These are phyloP conservation scores for Phytopythium helicoides DNA, from an alignment of 352 stramenopile genomes.

Conservation along the genomic window DNA sequence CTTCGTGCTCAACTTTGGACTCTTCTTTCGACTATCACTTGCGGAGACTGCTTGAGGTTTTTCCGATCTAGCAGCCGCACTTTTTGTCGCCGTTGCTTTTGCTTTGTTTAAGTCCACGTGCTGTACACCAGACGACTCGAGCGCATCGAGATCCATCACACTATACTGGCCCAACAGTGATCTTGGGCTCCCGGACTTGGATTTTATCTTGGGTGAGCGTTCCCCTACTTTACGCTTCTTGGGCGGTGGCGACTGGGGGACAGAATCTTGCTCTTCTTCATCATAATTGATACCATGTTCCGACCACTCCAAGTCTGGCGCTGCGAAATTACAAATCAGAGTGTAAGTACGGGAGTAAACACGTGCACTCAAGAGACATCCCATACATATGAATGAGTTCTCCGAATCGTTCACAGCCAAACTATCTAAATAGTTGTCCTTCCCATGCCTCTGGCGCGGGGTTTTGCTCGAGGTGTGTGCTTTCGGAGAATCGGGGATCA, in stretches of 20 bases:
- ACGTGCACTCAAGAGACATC: not conserved
- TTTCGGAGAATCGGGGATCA: too few relatives aligned
- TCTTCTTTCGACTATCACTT: slow-evolving; percentile 6
- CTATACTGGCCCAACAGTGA: slow-evolving; percentile 4
- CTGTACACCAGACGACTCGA: not conserved
- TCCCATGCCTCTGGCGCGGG: too few relatives aligned
- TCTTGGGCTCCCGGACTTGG: not conserved
- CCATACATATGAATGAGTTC: slow-evolving; percentile 4
- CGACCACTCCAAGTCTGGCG: not conserved
- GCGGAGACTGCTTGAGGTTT: too few relatives aligned
- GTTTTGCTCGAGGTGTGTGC: too few relatives aligned
- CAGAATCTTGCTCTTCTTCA: not conserved
- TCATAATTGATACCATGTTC: not conserved
- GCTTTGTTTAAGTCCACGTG: not conserved
- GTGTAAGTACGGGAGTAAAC: not conserved
- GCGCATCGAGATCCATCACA: slow-evolving; percentile 3
- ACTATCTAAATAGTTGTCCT: not conserved
- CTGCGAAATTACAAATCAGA: not conserved
- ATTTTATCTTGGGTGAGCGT: not conserved
- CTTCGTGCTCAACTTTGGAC: slow-evolving; percentile 2
- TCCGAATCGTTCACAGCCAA: not conserved
- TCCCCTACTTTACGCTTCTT: not conserved
- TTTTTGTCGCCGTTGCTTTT: too few relatives aligned
- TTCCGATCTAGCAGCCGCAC: not conserved
- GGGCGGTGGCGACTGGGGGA: not conserved